These are phyloP conservation scores for Musa itinerans DNA, from an alignment of 176 grass and related monocot genomes.

Conservation along the genomic window DNA sequence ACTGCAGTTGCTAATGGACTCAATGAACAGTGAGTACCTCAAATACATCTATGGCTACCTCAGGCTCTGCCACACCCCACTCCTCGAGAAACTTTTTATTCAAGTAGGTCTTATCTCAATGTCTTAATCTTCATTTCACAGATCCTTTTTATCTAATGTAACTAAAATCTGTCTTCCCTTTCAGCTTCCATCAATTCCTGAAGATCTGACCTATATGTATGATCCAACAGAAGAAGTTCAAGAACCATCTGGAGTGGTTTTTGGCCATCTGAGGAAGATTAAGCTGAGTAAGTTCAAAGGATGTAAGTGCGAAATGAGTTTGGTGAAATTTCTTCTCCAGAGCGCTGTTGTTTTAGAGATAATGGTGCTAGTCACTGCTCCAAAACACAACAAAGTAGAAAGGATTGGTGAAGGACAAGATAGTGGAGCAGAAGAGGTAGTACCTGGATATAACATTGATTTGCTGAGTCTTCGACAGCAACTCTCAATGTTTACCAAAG, in stretches of 20 bases:
- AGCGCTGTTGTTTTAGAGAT: background rate
- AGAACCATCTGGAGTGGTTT: background rate
- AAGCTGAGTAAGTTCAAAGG: background rate
- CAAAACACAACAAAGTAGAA: background rate
- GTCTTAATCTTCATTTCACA: background rate
- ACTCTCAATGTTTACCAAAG: background rate
- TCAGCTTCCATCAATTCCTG: no score
- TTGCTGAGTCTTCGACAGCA: background rate
- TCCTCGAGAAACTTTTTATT: background rate
- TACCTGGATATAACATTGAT: background rate
- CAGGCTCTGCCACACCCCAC: background rate
- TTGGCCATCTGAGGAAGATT: background rate
- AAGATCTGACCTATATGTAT: no score
- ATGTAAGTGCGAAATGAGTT: background rate
- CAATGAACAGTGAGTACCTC: background rate
- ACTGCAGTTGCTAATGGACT: background rate
- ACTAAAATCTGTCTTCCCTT: no score
- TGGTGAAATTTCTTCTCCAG: background rate
- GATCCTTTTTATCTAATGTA: no score
- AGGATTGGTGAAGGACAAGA: no score
- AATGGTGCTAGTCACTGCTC: background rate
- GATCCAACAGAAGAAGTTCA: no score
- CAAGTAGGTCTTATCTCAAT: background rate
- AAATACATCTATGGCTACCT: background rate
- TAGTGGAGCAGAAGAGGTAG: background rate